phyloP scores from a whole-genome alignment of 495 filamentous ascomycete genomes.

The Tetracladium setigerum region DNA sequence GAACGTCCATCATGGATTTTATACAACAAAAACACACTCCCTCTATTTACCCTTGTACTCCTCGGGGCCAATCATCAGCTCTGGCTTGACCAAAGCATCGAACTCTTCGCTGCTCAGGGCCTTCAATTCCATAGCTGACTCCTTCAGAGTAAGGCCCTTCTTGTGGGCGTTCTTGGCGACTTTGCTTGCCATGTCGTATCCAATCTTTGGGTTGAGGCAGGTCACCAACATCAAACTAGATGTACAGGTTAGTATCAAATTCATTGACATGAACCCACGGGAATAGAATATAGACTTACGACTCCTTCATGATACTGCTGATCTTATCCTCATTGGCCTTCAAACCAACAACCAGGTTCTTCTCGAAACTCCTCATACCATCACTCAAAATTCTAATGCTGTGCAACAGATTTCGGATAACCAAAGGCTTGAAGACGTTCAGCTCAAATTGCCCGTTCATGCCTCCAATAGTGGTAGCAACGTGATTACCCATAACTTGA shows the following conservation, averaged over 20 bases:
- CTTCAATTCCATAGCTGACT: slow-evolving; percentile 88
- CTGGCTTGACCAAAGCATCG: slow-evolving; percentile 82
- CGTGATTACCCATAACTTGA: slow-evolving; percentile 97
- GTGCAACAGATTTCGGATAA: slow-evolving; percentile 93
- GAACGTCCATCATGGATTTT: no score
- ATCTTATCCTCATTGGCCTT: slow-evolving; percentile 92
- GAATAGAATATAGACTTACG: slow-evolving; percentile 33
- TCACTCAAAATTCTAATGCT: slow-evolving; percentile 80
- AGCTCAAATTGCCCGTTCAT: slow-evolving; percentile 98
- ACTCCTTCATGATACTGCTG: slow-evolving; percentile 76
- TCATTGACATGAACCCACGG: neutral
- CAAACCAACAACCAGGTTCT: slow-evolving; percentile 82
- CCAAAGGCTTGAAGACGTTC: slow-evolving; percentile 96
- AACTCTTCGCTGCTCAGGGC: slow-evolving; percentile 89
- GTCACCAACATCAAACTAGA: slow-evolving; percentile 92
- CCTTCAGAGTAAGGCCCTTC: slow-evolving; percentile 89
- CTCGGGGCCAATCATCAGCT: slow-evolving; percentile 90
- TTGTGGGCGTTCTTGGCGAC: slow-evolving; percentile 99
- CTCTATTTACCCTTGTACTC: slow-evolving; percentile 20
- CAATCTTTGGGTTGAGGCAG: slow-evolving; percentile 96
- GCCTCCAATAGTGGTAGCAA: slow-evolving; percentile 81
- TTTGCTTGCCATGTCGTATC: slow-evolving; percentile 96
- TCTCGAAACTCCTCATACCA: slow-evolving; percentile 89
- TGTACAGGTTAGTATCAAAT: neutral
- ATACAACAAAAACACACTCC: no score